phyloP scores from a whole-genome alignment of 2,329 filamentous ascomycete species.

The Fusarium sarcochroum region DNA sequence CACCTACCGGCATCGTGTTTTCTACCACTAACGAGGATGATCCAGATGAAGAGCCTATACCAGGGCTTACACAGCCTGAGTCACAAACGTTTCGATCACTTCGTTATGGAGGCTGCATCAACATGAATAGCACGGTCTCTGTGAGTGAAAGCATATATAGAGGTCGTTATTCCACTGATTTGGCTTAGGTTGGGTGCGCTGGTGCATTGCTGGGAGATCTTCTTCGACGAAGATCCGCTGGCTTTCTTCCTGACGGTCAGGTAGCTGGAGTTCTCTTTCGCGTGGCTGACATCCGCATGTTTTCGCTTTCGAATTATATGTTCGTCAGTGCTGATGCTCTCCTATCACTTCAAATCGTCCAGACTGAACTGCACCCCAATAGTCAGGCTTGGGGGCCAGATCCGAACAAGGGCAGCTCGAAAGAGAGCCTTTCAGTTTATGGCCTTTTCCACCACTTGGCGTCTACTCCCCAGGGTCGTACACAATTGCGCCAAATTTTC shows the following conservation, averaged over 20 bases:
- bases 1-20: conserved; percentile 38
- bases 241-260: conserved; percentile 73
- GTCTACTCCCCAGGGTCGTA: conserved; percentile 83
- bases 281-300: conserved; percentile 79
- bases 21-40: conserved; percentile 31
- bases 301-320: conserved; percentile 76
- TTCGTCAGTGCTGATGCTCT: conserved; percentile 87
- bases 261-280: conserved; percentile 66
- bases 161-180: conserved; percentile 16
- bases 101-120: conserved; percentile 77
- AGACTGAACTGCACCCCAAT: conserved; percentile 86
- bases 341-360: conserved; percentile 85
- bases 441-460: conserved; percentile 84
- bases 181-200: conserved; percentile 79
- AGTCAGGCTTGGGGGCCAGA: conserved; percentile 77
- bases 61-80: conserved; percentile 57
- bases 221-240: conserved; percentile 70
- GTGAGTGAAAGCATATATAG: conserved; percentile 55
- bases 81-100: conserved; percentile 74
- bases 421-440: conserved; percentile 87
- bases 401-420: conserved; percentile 68
- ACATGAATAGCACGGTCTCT: conserved; percentile 80
- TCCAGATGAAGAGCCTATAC: conserved; percentile 46
- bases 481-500: conserved; percentile 82
- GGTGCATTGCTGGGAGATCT: conserved; percentile 89